These are phyloP conservation scores for Xylariaceae sp. DNA, from an alignment of 2,329 filamentous ascomycete species.

Conservation along the genomic window DNA sequence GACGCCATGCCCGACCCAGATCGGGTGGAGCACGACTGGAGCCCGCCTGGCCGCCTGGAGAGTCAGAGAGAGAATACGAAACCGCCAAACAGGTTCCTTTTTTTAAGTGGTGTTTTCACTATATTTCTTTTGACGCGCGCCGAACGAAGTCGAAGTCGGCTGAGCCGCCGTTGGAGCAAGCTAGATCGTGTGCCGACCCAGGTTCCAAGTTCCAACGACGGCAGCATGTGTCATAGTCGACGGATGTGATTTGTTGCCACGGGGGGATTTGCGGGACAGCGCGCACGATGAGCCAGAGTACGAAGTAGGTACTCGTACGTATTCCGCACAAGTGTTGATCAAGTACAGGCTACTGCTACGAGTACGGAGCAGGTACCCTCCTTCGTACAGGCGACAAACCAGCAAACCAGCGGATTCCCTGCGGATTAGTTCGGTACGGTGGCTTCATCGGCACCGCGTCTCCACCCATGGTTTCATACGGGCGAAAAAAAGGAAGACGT, in stretches of 20 bases:
- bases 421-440: not conserved
- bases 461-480: conserved; percentile 7
- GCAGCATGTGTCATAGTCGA: not conserved
- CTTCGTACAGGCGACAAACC: no score
- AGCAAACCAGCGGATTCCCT: no score
- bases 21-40: conserved; percentile 4
- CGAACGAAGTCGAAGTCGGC: not conserved
- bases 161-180: not conserved
- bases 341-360: no score
- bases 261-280: not conserved
- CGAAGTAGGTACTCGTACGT: no score
- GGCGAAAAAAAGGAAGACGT: not conserved
- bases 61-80: conserved; percentile 7
- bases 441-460: conserved; percentile 4
- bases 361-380: no score
- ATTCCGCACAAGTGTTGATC: no score
- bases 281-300: conserved; percentile 1
- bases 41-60: not conserved
- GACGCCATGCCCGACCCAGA: conserved; percentile 8
- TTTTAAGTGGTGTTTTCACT: no score
- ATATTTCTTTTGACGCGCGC: not conserved
- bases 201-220: not conserved
- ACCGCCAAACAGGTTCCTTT: not conserved
- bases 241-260: not conserved
- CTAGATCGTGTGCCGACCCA: not conserved